Evolutionary conservation across 2,329 filamentous ascomycete genomes (phyloP).

Genomic region (Pseudophaeomoniella oleicola): DNA sequence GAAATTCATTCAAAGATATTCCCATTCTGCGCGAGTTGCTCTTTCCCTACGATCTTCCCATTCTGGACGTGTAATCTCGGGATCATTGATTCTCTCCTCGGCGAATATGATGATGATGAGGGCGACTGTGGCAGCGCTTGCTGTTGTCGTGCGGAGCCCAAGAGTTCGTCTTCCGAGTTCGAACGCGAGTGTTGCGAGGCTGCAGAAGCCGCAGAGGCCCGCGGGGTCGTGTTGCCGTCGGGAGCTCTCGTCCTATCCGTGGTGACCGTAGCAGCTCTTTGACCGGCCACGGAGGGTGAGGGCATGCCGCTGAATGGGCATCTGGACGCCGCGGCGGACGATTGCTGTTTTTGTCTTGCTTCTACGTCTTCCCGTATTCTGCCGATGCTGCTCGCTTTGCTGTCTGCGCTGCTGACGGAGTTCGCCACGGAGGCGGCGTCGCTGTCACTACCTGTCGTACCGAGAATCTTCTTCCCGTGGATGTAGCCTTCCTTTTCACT

Average conservation of each 20-base stretch:
- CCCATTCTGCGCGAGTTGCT: conserved; percentile 4
- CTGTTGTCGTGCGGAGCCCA: too few relatives aligned
- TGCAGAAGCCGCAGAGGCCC: too few relatives aligned
- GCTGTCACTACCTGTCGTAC: conserved; percentile 5
- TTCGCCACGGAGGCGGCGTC: neutral
- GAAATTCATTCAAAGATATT: neutral
- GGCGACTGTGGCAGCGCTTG: conserved; percentile 3
- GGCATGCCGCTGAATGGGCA: conserved; percentile 8
- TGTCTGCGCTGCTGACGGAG: conserved; percentile 1
- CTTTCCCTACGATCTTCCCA: conserved; percentile 8
- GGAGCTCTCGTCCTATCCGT: neutral
- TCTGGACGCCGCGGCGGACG: conserved; percentile 3
- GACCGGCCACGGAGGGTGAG: conserved; percentile 4
- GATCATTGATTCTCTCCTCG: conserved; percentile 4
- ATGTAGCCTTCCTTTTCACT: conserved; percentile 50
- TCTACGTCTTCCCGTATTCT: conserved; percentile 7
- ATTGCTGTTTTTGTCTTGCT: neutral
- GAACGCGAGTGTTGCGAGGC: neutral
- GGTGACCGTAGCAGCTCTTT: conserved; percentile 4
- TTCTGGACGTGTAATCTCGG: conserved; percentile 7
- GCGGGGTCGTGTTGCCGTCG: neutral
- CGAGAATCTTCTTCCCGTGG: conserved; percentile 46
- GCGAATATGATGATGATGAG: conserved; percentile 1
- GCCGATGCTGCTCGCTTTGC: conserved; percentile 3
- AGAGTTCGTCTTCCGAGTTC: neutral